Evolutionary conservation across 2,329 filamentous ascomycete species (phyloP).

Genomic region (Tolypocladium amazonense): DNA sequence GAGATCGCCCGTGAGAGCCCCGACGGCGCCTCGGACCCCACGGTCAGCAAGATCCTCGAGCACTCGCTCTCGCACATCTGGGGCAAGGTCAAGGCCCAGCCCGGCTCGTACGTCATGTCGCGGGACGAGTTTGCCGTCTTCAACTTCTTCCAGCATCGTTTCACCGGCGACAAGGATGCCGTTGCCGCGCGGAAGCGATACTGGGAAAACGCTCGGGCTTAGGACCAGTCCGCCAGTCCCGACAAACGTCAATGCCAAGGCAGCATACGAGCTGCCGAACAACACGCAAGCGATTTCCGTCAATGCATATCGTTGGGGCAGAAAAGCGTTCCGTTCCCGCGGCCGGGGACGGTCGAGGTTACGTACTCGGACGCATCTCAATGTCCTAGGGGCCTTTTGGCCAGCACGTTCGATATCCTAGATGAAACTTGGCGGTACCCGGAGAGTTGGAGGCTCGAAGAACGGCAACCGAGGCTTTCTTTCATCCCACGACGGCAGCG

Average conservation of each 20-base stretch:
- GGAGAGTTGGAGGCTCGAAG: background rate
- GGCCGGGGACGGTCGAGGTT: background rate
- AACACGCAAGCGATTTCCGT: background rate
- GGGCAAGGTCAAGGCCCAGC: conserved; percentile 53
- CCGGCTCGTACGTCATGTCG: conserved; percentile 61
- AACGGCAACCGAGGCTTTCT: background rate
- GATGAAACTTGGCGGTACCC: background rate
- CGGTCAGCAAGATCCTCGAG: conserved; percentile 56
- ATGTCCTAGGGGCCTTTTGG: background rate
- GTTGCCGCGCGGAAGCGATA: conserved; percentile 38
- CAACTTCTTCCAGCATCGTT: conserved; percentile 70
- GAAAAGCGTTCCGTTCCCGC: background rate
- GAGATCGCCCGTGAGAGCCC: conserved; percentile 66
- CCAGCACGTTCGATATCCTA: background rate
- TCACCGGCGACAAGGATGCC: conserved; percentile 39
- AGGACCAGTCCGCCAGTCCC: conserved; percentile 3
- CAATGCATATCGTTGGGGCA: background rate
- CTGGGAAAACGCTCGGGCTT: conserved; percentile 37
- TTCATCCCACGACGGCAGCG: background rate
- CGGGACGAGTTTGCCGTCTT: conserved; percentile 75
- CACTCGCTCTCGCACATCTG: conserved; percentile 53
- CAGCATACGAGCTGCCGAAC: background rate
- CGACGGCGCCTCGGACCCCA: conserved; percentile 52
- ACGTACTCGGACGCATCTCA: background rate
- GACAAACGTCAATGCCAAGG: background rate